Base-by-base conservation (phyloP, 2,329 filamentous ascomycete species). In the Claviceps capensis region DNA sequence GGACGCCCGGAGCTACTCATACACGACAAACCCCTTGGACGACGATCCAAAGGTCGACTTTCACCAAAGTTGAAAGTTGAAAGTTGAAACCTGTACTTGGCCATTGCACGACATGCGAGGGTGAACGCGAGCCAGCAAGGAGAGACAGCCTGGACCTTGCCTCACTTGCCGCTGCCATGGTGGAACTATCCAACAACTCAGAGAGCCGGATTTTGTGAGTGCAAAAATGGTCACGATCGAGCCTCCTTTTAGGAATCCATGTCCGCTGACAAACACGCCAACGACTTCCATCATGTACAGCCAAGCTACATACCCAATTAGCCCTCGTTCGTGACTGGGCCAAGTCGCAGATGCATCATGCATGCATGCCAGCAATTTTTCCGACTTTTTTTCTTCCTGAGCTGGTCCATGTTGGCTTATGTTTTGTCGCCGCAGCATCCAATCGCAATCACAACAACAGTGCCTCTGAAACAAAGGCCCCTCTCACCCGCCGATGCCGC, bases 241-340 rank as follows among this genome's bases (percentile, higher is more conserved):
- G 46, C 23, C 55, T 54, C 17, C 55, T 56, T 54, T n/a, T 34
- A 54, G 58, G 58, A 53, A 60, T n/a, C 52, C 55, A 56, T 47
- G 55, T 55, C 58, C 57, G 57, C 48, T 54, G 50, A 51, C 53
- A 46, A 56, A 40, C 13, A 40, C 13, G 4, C 13, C 37, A 46
- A 51, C 44, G 40, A 44, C 50, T 36, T 44, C 47, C 9, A 47
- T 30, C 52, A 37, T 50, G 23, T 26, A 17, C 41, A 30, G 48
- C 36, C 3, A 34, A 34, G 30, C 9, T 34, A 4, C 30, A 34
- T 34, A 34, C 30, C 30, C 13, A 26, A 30, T 30, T 17, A 6
- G 26, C 36, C n/a, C 42, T 30, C 19, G 11, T n/a, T 8, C 38
- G 34, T 41, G 8, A 14, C 38, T 17, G 47, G 36, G 17, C 41